Conservation (phyloP, 2,329 filamentous ascomycete genomes). For the Onygenales sp. region DNA sequence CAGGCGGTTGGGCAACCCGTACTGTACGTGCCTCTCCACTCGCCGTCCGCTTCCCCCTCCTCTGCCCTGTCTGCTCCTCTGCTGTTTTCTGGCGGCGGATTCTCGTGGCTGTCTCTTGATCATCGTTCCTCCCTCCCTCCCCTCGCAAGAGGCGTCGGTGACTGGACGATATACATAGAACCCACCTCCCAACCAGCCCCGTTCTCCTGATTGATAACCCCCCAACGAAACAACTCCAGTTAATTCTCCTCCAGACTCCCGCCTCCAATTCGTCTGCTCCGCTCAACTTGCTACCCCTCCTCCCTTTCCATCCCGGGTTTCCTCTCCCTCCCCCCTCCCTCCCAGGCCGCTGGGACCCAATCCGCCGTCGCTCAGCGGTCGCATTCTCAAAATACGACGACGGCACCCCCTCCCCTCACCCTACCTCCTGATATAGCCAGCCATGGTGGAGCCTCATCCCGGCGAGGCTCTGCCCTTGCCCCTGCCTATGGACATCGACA, state of each 20-base stretch:
- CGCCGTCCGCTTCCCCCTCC: not conserved
- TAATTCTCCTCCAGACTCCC: not conserved
- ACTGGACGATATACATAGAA: too few relatives aligned
- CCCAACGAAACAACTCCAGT: not conserved
- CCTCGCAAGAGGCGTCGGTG: not conserved
- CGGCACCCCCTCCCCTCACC: slow-evolving; percentile 18
- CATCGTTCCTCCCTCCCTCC: not conserved
- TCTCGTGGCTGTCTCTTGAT: too few relatives aligned
- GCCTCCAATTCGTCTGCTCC: not conserved
- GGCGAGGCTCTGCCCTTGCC: slow-evolving; percentile 1
- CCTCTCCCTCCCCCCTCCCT: slow-evolving; percentile 6
- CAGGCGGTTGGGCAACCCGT: not conserved
- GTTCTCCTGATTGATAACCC: not conserved
- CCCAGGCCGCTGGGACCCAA: slow-evolving; percentile 35
- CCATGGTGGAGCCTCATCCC: slow-evolving; percentile 20
- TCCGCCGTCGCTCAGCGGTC: slow-evolving; percentile 36
- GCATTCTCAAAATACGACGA: slow-evolving; percentile 24
- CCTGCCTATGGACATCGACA: not conserved
- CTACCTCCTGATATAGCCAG: slow-evolving; percentile 5
- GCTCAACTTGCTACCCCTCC: not conserved
- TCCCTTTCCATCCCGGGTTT: slow-evolving; percentile 7
- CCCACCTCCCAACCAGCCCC: too few relatives aligned
- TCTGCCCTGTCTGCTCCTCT: not conserved
- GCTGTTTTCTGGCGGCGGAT: not conserved
- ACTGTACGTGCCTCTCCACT: not conserved